phyloP scores from a whole-genome alignment of 2,329 filamentous ascomycete genomes.

The Nemania abortiva region DNA sequence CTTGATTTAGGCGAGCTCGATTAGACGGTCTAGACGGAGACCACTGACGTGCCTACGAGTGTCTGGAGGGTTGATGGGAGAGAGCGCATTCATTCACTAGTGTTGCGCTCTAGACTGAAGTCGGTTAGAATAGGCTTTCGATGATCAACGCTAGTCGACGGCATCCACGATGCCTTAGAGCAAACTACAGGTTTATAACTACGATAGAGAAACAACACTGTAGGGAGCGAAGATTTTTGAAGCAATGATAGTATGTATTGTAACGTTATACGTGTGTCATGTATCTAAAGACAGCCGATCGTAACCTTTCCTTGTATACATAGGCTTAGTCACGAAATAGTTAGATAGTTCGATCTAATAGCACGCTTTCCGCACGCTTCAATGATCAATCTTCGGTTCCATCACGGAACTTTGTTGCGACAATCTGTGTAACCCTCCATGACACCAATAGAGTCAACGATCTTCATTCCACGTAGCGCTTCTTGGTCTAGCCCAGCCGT shows the following conservation, averaged over 20 bases:
- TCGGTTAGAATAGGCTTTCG: slow-evolving; percentile 4
- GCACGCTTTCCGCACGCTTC: too few relatives aligned
- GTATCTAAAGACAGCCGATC: too few relatives aligned
- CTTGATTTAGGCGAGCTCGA: neutral
- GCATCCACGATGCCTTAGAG: neutral
- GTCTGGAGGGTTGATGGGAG: neutral
- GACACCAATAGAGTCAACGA: too few relatives aligned
- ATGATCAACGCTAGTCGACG: neutral
- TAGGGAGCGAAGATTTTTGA: neutral
- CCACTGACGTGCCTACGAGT: neutral
- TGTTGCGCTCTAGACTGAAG: neutral
- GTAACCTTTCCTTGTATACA: too few relatives aligned
- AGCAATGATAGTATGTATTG: neutral
- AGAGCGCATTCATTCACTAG: neutral
- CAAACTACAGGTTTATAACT: neutral
- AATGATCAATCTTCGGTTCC: too few relatives aligned
- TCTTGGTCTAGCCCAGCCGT: too few relatives aligned
- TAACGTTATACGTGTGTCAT: neutral
- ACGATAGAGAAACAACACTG: too few relatives aligned
- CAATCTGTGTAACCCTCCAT: too few relatives aligned
- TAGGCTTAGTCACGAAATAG: too few relatives aligned
- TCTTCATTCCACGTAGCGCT: too few relatives aligned
- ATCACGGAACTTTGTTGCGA: too few relatives aligned
- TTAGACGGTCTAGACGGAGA: neutral
- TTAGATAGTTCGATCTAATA: too few relatives aligned